Evolutionary conservation across 352 stramenopile genomes (phyloP).

Genomic region (Phytophthora parvispora): DNA sequence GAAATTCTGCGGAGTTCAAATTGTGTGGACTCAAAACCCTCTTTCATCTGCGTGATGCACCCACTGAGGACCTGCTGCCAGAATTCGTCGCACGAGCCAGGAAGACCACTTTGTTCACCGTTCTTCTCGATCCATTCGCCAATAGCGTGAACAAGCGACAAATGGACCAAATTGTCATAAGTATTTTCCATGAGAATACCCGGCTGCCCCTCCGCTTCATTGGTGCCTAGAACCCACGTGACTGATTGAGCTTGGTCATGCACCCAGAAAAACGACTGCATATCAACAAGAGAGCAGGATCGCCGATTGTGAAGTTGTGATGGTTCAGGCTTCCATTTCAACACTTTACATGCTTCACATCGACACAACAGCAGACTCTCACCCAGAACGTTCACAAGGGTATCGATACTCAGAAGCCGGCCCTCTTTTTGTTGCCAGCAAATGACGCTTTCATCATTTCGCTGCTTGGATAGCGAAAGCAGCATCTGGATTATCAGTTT

Average conservation of each 20-base stretch:
- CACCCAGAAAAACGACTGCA: slow-evolving; percentile 25
- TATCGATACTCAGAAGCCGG: slow-evolving; percentile 73
- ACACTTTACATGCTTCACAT: neutral
- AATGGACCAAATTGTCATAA: slow-evolving; percentile 6
- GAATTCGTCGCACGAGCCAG: slow-evolving; percentile 17
- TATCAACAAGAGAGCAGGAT: neutral
- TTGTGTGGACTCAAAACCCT: slow-evolving; percentile 59
- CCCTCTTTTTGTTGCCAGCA: slow-evolving; percentile 82
- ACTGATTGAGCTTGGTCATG: slow-evolving; percentile 30
- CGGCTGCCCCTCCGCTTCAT: neutral
- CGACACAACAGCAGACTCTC: slow-evolving; percentile 23
- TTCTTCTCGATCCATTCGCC: slow-evolving; percentile 29
- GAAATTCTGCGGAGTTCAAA: slow-evolving; percentile 80
- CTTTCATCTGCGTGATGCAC: slow-evolving; percentile 51
- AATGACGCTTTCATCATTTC: slow-evolving; percentile 19
- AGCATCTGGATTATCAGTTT: slow-evolving; percentile 65
- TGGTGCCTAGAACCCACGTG: slow-evolving; percentile 45
- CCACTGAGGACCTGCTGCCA: slow-evolving; percentile 48
- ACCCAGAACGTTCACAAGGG: slow-evolving; percentile 57
- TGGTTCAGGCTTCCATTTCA: slow-evolving; percentile 8
- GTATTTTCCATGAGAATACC: neutral
- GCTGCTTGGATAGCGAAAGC: slow-evolving; percentile 42
- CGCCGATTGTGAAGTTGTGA: neutral
- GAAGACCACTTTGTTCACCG: neutral
- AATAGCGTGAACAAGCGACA: slow-evolving; percentile 25